Evolutionary conservation across 257 asterid genomes (phyloP).

Genomic region (Solanum pimpinellifolium): DNA sequence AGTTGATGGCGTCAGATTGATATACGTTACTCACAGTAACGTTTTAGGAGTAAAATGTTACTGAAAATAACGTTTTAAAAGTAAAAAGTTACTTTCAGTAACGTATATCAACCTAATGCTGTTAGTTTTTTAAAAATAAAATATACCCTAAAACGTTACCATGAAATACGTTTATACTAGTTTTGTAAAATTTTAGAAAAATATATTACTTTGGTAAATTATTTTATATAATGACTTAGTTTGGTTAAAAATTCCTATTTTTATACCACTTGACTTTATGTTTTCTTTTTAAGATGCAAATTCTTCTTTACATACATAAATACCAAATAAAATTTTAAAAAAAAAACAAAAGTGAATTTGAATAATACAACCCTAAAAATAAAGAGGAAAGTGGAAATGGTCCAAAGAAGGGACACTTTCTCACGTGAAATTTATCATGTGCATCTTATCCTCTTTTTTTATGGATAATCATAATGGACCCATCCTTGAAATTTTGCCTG

Average conservation of each 20-base stretch:
- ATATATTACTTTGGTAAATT: too few relatives aligned
- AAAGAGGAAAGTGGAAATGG: background rate
- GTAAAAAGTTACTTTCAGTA: too few relatives aligned
- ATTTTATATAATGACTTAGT: too few relatives aligned
- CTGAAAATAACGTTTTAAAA: too few relatives aligned
- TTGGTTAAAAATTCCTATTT: background rate
- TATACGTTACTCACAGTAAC: too few relatives aligned
- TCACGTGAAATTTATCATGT: constrained; percentile 11
- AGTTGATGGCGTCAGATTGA: too few relatives aligned
- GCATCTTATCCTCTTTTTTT: constrained; percentile 3
- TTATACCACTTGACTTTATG: background rate
- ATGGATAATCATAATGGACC: background rate
- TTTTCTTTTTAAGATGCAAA: background rate
- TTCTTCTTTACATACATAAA: background rate
- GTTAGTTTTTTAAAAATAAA: too few relatives aligned
- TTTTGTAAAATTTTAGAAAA: too few relatives aligned
- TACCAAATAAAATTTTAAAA: background rate
- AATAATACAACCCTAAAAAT: background rate
- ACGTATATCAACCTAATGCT: too few relatives aligned
- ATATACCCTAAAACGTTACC: too few relatives aligned
- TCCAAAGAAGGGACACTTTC: background rate
- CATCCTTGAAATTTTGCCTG: constrained; percentile 4
- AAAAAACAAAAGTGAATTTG: background rate
- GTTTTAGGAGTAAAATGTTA: too few relatives aligned
- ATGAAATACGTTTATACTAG: too few relatives aligned